Conservation (phyloP, 1,139 yeast genomes). For the Hyphopichia burtonii region DNA sequence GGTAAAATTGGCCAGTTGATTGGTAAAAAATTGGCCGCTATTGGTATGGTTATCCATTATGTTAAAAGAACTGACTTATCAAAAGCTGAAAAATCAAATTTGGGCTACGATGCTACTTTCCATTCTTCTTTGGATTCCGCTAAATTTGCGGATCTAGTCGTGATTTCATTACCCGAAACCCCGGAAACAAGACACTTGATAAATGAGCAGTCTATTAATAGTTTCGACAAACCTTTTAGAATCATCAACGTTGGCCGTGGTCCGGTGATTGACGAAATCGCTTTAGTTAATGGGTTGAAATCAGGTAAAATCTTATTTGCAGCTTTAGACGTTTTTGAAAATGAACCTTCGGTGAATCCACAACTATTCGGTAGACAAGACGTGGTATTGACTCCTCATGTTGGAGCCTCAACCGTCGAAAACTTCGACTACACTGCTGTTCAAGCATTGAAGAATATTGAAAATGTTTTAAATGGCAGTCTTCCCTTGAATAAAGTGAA, state of each 20-base stretch:
- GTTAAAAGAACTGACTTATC: conserved; percentile 55
- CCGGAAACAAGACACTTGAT: conserved; percentile 58
- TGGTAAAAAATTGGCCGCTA: conserved; percentile 51
- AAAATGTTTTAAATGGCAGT: conserved; percentile 31
- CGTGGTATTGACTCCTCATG: conserved; percentile 73
- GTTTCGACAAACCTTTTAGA: conserved; percentile 53
- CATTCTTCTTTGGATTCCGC: conserved; percentile 35
- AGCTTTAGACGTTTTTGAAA: conserved; percentile 78
- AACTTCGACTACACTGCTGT: conserved; percentile 48
- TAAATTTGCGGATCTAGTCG: conserved; percentile 55
- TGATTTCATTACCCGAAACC: conserved; percentile 68
- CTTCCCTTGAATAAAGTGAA: conserved; percentile 37
- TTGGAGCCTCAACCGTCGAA: conserved; percentile 68
- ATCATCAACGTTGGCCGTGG: conserved; percentile 82
- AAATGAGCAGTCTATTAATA: conserved; percentile 45
- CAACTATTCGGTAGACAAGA: conserved; percentile 59
- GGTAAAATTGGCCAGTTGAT: conserved; percentile 74
- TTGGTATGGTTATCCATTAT: conserved; percentile 71
- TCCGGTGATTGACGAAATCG: conserved; percentile 67
- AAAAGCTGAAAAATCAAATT: conserved; percentile 26
- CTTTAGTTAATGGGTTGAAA: conserved; percentile 64
- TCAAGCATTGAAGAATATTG: conserved; percentile 47
- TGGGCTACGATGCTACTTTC: conserved; percentile 48
- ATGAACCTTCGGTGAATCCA: conserved; percentile 61
- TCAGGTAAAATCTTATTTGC: conserved; percentile 67